phyloP scores from a whole-genome alignment of 192 early-diverging fungal genomes.

The Podila horticola region DNA sequence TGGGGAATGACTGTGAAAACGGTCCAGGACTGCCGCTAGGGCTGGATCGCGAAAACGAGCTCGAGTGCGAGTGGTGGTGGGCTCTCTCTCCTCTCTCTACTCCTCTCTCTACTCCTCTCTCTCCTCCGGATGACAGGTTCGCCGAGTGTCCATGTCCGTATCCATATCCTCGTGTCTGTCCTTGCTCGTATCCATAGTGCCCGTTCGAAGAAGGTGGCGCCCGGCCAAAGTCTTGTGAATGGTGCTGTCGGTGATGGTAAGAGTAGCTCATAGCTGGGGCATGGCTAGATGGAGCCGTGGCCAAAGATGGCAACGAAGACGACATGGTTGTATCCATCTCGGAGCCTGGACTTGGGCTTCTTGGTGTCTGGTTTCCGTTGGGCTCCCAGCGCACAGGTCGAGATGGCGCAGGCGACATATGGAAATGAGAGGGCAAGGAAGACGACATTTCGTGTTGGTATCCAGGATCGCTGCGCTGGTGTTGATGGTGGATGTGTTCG shows the following conservation, averaged over 20 bases:
- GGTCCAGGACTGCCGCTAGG: constrained; percentile 40
- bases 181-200: constrained; percentile 23
- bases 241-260: constrained; percentile 40
- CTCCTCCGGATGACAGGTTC: not conserved
- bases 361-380: constrained; percentile 15
- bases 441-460: constrained; percentile 46
- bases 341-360: constrained; percentile 32
- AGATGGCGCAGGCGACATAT: constrained; percentile 19
- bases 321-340: constrained; percentile 47
- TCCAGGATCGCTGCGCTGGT: constrained; percentile 14
- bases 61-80: constrained; percentile 17
- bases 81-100: not conserved
- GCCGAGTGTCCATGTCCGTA: constrained; percentile 10
- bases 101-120: not conserved
- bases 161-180: constrained; percentile 13
- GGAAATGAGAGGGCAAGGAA: constrained; percentile 45
- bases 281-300: constrained; percentile 3
- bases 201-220: constrained; percentile 25
- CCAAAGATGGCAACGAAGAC: constrained; percentile 22
- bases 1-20: constrained; percentile 36
- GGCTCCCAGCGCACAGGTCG: constrained; percentile 47
- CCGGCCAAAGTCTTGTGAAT: constrained; percentile 43
- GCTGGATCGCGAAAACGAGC: constrained; percentile 15
- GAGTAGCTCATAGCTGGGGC: not conserved
- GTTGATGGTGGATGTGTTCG: constrained; percentile 11